phyloP scores from a whole-genome alignment of 306 rosid species.

The Luffa acutangula region DNA sequence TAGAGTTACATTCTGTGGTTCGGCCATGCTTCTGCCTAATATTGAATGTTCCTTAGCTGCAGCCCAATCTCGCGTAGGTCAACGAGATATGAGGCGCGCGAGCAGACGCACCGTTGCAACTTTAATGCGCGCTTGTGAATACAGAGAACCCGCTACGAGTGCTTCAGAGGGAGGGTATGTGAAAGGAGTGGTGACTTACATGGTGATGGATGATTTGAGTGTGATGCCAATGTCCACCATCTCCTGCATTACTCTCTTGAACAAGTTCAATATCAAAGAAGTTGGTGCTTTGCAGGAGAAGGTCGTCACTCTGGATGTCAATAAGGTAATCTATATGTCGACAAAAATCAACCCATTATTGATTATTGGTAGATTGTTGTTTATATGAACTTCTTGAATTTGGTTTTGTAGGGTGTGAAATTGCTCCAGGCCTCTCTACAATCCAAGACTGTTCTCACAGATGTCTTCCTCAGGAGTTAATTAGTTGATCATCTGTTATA shows the following conservation, averaged over 20 bases:
- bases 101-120: too few relatives aligned
- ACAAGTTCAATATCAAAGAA: conserved; percentile 12
- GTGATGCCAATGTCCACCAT: conserved; percentile 25
- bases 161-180: conserved; percentile 13
- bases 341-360: too few relatives aligned
- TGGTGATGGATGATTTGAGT: conserved; percentile 23
- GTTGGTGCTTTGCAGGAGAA: conserved; percentile 16
- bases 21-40: neutral
- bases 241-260: too few relatives aligned
- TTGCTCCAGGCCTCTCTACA: conserved; percentile 17
- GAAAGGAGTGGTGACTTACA: conserved; percentile 18
- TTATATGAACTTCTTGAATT: too few relatives aligned
- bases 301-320: conserved; percentile 3
- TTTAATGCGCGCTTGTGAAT: too few relatives aligned
- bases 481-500: too few relatives aligned
- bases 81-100: too few relatives aligned
- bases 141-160: too few relatives aligned
- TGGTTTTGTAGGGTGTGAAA: conserved; percentile 1
- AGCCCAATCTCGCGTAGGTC: too few relatives aligned
- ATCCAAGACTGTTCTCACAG: conserved; percentile 7
- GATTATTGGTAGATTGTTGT: too few relatives aligned
- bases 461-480: too few relatives aligned
- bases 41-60: neutral
- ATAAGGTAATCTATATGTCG: conserved; percentile 9
- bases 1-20: neutral